These are phyloP conservation scores for Candida ipomoeae DNA, from an alignment of 805 yeast genomes.

Conservation along the genomic window DNA sequence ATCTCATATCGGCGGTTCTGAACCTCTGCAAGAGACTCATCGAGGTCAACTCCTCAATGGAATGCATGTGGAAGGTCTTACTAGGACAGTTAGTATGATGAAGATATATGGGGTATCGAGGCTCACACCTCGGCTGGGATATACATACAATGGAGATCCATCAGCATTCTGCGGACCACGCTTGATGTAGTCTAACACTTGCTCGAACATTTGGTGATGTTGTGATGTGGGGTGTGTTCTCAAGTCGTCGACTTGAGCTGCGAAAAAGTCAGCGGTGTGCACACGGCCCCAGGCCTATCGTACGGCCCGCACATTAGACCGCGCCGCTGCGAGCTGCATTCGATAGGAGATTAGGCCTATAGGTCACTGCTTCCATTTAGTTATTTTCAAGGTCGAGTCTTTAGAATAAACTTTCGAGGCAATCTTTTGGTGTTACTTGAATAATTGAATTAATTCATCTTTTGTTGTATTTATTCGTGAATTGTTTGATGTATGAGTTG, in stretches of 20 bases:
- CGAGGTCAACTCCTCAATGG: constrained; percentile 51
- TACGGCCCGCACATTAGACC: neutral
- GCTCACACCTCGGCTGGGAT: neutral
- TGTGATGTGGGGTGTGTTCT: neutral
- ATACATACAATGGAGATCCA: constrained; percentile 19
- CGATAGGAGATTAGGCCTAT: neutral
- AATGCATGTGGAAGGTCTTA: constrained; percentile 22
- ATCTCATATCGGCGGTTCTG: constrained; percentile 64
- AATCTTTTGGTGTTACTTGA: no score
- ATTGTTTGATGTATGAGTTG: no score
- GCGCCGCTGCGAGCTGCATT: neutral
- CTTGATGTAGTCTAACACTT: constrained; percentile 13
- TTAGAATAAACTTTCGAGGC: no score
- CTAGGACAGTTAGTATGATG: constrained; percentile 10
- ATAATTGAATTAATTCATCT: no score
- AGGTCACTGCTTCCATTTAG: neutral
- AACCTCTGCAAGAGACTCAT: constrained; percentile 61
- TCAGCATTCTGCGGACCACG: constrained; percentile 17
- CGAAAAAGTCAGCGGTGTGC: constrained; percentile 3
- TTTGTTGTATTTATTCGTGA: no score
- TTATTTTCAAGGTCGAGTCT: no score
- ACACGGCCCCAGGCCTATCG: neutral
- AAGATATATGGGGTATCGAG: neutral
- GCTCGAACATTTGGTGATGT: constrained; percentile 11
- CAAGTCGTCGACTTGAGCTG: constrained; percentile 4